A percentile compares a stretch with the other conserved stretches of the same genome.
Evolutionary conservation across 495 filamentous ascomycete species (phyloP).

Genomic region (Penicillium taxi): DNA sequence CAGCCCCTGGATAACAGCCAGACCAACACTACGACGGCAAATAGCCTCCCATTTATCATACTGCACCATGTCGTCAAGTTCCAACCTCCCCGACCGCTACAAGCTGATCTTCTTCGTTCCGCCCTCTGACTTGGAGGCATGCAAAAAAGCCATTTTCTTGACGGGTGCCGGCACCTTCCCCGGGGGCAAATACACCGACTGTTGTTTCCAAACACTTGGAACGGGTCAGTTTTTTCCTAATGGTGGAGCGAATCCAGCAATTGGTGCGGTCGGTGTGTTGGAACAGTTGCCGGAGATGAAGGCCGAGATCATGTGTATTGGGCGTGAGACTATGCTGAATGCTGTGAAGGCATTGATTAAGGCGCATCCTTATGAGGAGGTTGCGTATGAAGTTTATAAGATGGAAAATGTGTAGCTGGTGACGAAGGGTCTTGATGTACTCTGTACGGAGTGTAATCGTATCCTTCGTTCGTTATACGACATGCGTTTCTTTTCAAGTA

Average conservation of each 20-base stretch:
- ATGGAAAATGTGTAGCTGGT: conserved; percentile 56
- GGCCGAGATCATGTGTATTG: conserved; percentile 48
- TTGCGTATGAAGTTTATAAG: conserved; percentile 65
- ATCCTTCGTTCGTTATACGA: no score
- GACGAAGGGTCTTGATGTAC: no score
- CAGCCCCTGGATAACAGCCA: background rate
- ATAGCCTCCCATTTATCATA: background rate
- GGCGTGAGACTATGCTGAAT: conserved; percentile 37
- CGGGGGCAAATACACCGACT: conserved; percentile 35
- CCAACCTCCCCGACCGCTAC: conserved; percentile 28
- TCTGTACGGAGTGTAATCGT: no score
- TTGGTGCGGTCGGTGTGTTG: conserved; percentile 30
- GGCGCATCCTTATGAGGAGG: conserved; percentile 73
- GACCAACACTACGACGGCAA: background rate
- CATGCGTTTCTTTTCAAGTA: no score
- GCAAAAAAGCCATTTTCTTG: conserved; percentile 42
- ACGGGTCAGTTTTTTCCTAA: conserved; percentile 36
- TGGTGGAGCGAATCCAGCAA: conserved; percentile 31
- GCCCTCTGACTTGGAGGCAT: conserved; percentile 27
- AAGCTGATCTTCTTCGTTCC: conserved; percentile 46
- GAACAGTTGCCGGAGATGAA: conserved; percentile 46
- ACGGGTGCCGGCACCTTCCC: conserved; percentile 39
- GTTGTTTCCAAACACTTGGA: conserved; percentile 34
- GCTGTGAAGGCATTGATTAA: conserved; percentile 41
- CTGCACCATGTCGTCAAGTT: conserved; percentile 8